Evolutionary conservation across 495 filamentous ascomycete genomes (phyloP).

Genomic region (Hypoxylon trugodes): DNA sequence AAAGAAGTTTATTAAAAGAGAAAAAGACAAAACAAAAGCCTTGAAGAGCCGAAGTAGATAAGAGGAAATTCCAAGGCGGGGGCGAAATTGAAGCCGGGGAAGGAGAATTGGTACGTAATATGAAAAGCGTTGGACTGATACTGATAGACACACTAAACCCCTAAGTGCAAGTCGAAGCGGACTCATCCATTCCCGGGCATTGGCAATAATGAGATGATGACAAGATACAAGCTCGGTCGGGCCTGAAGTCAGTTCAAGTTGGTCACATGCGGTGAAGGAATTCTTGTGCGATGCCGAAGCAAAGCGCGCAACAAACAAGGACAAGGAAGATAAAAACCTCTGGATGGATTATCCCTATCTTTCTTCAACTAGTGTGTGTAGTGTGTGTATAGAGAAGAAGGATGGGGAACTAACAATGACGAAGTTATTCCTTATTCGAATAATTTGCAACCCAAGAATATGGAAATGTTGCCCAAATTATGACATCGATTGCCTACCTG

Average conservation of each 20-base stretch:
- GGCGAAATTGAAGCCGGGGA: slow-evolving; percentile 32
- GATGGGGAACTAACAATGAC: no score
- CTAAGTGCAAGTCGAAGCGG: slow-evolving; percentile 73
- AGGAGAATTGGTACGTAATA: slow-evolving; percentile 46
- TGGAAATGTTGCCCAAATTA: no score
- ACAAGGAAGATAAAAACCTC: slow-evolving; percentile 1
- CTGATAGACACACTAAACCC: slow-evolving; percentile 60
- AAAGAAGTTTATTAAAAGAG: slow-evolving; percentile 24
- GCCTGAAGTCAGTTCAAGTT: slow-evolving; percentile 20
- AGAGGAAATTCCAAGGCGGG: slow-evolving; percentile 41
- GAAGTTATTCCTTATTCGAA: slow-evolving; percentile 6
- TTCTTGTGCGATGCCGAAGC: slow-evolving; percentile 40
- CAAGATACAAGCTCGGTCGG: slow-evolving; percentile 36
- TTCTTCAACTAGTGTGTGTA: no score
- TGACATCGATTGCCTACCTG: no score
- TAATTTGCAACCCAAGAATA: no score
- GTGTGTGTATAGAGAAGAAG: no score
- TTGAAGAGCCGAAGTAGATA: slow-evolving; percentile 31
- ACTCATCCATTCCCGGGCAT: slow-evolving; percentile 42
- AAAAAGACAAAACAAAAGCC: slow-evolving; percentile 16
- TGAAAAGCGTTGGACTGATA: slow-evolving; percentile 37
- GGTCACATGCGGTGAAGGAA: slow-evolving; percentile 43
- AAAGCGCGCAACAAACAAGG: slow-evolving; percentile 32
- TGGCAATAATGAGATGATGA: slow-evolving; percentile 35
- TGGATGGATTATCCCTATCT: no score